These are phyloP conservation scores for Cryptococcus sp. DNA, from an alignment of 1,284 basidiomycete species.

Conservation along the genomic window DNA sequence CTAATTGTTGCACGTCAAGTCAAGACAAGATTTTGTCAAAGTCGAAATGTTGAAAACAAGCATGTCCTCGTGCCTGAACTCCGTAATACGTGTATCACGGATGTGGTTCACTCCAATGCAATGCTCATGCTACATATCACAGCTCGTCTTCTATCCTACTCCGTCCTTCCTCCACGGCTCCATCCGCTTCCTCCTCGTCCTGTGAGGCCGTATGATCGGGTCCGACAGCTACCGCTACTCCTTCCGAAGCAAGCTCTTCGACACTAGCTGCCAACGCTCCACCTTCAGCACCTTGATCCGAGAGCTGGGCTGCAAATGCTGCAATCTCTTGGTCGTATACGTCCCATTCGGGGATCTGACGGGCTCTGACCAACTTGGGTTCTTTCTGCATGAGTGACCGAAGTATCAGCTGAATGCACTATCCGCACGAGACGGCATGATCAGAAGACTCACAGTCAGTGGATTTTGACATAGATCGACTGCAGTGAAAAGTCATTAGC, in stretches of 20 bases:
- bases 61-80: neutral
- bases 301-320: slow-evolving; percentile 64
- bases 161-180: slow-evolving; percentile 2
- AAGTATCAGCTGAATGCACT: slow-evolving; percentile 1
- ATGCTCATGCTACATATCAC: slow-evolving; percentile 4
- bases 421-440: neutral
- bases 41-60: too few species aligned
- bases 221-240: slow-evolving; percentile 19
- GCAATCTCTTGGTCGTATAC: slow-evolving; percentile 69
- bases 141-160: slow-evolving; percentile 29
- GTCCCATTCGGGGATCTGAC: slow-evolving; percentile 97
- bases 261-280: slow-evolving; percentile 67
- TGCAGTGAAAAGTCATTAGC: slow-evolving; percentile 55
- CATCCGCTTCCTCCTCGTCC: slow-evolving; percentile 1
- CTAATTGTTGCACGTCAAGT: too few species aligned
- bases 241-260: slow-evolving; percentile 66
- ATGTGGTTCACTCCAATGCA: neutral
- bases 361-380: slow-evolving; percentile 87
- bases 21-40: too few species aligned
- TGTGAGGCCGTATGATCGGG: neutral
- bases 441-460: slow-evolving; percentile 65
- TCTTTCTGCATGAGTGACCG: slow-evolving; percentile 69
- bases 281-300: slow-evolving; percentile 17
- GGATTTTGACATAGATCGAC: slow-evolving; percentile 93
- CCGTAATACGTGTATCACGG: neutral